Conservation (phyloP, 2,329 filamentous ascomycete genomes). For the Aschersonia sp. region DNA sequence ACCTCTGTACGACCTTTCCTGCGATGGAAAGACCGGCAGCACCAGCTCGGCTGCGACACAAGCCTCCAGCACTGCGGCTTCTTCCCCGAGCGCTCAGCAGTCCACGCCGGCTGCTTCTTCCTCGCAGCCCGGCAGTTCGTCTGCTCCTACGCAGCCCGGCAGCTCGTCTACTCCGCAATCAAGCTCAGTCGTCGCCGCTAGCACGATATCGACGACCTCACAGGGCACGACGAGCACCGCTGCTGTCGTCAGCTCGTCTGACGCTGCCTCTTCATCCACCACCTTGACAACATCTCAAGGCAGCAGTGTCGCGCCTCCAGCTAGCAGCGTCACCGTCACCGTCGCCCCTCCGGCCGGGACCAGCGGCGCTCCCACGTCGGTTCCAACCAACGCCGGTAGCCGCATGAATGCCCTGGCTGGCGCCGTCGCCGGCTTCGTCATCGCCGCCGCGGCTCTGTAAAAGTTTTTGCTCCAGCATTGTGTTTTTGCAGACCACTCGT, state of each 20-base stretch:
- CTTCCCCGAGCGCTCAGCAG: background rate
- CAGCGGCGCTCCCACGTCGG: background rate
- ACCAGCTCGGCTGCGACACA: conserved; percentile 2
- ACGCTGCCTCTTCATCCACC: background rate
- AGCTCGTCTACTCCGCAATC: too few species aligned
- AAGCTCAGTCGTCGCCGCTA: too few species aligned
- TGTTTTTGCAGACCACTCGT: too few species aligned
- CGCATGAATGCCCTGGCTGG: conserved; percentile 17
- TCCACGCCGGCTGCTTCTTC: background rate
- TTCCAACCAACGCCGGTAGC: conserved; percentile 6
- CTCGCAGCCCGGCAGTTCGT: too few species aligned
- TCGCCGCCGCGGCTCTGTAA: conserved; percentile 17
- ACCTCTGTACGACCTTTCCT: conserved; percentile 51
- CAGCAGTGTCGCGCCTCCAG: background rate
- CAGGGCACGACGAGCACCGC: too few species aligned
- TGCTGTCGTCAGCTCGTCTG: too few species aligned
- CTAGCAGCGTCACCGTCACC: conserved; percentile 1
- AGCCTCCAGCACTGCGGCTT: background rate
- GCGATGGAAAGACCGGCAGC: conserved; percentile 18
- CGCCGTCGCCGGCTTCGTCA: conserved; percentile 14
- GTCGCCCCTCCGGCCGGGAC: background rate
- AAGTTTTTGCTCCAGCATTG: background rate
- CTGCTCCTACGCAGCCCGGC: too few species aligned
- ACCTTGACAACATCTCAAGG: background rate
- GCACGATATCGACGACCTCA: too few species aligned